Percentiles rank a stretch among this genome's conserved stretches.
Conservation (phyloP, 306 rosid genomes). For the Citrullus amarus region DNA sequence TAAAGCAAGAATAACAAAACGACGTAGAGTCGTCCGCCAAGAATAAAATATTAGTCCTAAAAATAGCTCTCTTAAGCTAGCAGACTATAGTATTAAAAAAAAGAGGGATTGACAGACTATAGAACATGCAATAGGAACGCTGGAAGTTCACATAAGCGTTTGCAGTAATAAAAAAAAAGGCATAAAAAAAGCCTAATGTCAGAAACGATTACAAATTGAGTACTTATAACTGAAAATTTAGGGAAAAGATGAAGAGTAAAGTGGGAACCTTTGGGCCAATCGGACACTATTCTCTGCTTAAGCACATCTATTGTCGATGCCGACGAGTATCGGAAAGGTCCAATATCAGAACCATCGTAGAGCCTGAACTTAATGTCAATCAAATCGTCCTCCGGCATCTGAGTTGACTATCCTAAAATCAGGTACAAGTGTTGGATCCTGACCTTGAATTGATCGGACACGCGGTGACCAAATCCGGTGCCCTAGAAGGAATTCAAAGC, state of each 20-base stretch:
- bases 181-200: neutral
- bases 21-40: neutral
- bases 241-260: neutral
- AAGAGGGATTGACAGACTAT: neutral
- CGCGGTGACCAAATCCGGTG: constrained; percentile 1
- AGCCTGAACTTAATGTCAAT: constrained; percentile 73
- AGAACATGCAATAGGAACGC: neutral
- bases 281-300: constrained; percentile 80
- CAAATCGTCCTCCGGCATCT: constrained; percentile 86
- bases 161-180: neutral
- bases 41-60: neutral
- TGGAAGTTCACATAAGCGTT: neutral
- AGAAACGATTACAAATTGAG: neutral
- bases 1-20: neutral
- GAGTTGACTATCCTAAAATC: constrained; percentile 15
- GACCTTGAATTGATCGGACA: constrained; percentile 3
- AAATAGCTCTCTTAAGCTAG: neutral
- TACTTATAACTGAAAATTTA: neutral
- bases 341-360: constrained; percentile 33
- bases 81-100: neutral
- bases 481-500: neutral
- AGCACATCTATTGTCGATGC: constrained; percentile 79
- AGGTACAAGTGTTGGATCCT: neutral
- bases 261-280: constrained; percentile 80
- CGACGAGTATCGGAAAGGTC: constrained; percentile 68